Evolutionary conservation across 306 rosid genomes (phyloP).

Genomic region (Mucuna pruriens): DNA sequence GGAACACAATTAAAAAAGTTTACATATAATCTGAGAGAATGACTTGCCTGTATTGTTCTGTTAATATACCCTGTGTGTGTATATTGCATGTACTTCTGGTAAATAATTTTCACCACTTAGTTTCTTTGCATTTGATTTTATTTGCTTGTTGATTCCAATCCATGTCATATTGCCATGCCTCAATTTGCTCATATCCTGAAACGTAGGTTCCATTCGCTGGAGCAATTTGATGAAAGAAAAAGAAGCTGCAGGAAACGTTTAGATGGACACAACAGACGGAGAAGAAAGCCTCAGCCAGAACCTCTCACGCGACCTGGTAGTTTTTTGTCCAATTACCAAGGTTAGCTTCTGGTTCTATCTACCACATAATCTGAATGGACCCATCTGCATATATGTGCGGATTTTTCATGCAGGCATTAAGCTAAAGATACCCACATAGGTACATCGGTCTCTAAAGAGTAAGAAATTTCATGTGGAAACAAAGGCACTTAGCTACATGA

Average conservation of each 20-base stretch:
- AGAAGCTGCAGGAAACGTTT: slow-evolving; percentile 86
- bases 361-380: slow-evolving; percentile 43
- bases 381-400: slow-evolving; percentile 30
- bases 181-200: neutral
- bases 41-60: slow-evolving; percentile 14
- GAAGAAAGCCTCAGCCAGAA: slow-evolving; percentile 74
- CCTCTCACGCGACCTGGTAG: slow-evolving; percentile 51
- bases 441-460: slow-evolving; percentile 35
- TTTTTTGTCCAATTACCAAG: slow-evolving; percentile 60
- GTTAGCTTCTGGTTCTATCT: slow-evolving; percentile 40
- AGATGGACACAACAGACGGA: slow-evolving; percentile 77
- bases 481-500: slow-evolving; percentile 27
- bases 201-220: slow-evolving; percentile 78
- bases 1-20: neutral
- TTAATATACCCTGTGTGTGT: slow-evolving; percentile 18
- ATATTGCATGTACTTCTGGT: neutral
- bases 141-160: slow-evolving; percentile 21
- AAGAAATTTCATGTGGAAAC: slow-evolving; percentile 30
- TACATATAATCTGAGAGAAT: slow-evolving; percentile 12
- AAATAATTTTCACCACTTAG: neutral
- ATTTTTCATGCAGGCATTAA: slow-evolving; percentile 42
- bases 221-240: slow-evolving; percentile 77
- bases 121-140: neutral
- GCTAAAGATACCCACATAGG: slow-evolving; percentile 30
- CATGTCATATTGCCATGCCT: neutral